phyloP scores from a whole-genome alignment of 1,284 basidiomycete species.

The Amylostereum areolatum region DNA sequence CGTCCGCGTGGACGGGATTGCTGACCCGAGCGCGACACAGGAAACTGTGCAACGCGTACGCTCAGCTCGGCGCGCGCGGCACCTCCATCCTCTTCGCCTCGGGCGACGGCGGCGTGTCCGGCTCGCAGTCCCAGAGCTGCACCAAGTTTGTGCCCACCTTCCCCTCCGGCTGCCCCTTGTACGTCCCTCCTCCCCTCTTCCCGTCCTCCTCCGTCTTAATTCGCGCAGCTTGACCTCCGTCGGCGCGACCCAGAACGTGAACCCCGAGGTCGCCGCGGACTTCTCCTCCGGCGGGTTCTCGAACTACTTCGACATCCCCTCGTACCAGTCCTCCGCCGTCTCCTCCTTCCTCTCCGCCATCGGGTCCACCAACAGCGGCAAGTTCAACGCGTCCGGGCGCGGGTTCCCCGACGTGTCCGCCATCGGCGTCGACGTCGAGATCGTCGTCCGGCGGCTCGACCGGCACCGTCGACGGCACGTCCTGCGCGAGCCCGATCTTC shows the following conservation, averaged over 20 bases:
- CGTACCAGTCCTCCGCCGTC: conserved; percentile 5
- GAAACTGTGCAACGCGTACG: conserved; percentile 8
- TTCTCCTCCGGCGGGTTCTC: conserved; percentile 10
- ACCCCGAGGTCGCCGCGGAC: conserved; percentile 15
- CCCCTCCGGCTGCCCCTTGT: conserved; percentile 7
- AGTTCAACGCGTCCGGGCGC: conserved; percentile 5
- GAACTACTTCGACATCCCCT: conserved; percentile 4
- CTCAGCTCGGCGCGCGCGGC: conserved; percentile 7
- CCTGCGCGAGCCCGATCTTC: conserved; percentile 46
- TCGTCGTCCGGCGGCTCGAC: conserved; percentile 21
- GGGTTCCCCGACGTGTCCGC: conserved; percentile 34
- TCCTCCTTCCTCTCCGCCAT: not conserved
- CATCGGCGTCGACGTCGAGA: conserved; percentile 26
- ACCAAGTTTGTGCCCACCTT: conserved; percentile 8
- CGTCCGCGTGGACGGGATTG: not conserved
- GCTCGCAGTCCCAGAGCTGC: conserved; percentile 1
- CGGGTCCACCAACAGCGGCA: not conserved
- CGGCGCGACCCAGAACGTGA: conserved; percentile 17
- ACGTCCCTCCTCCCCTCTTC: not conserved
- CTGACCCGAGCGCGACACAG: not conserved
- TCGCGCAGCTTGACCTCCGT: conserved; percentile 8
- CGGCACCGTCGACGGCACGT: conserved; percentile 41
- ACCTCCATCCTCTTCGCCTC: conserved; percentile 9
- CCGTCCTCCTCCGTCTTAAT: too few relatives aligned
- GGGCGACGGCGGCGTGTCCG: conserved; percentile 8